phyloP scores from a whole-genome alignment of 2,329 filamentous ascomycete species.

The Monilinia vaccinii-corymbosi region DNA sequence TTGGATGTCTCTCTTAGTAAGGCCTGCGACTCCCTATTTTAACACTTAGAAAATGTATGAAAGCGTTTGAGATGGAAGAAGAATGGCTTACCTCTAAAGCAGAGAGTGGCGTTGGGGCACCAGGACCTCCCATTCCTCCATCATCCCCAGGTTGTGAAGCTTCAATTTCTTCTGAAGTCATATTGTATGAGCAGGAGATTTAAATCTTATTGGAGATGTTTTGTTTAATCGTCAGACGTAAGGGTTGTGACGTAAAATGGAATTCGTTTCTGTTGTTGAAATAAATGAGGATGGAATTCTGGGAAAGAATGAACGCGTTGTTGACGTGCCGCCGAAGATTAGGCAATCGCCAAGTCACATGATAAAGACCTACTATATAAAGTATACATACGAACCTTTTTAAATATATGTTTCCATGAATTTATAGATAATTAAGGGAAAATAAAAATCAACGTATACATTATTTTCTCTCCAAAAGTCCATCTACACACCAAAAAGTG shows the following conservation, averaged over 20 bases:
- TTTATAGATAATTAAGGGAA: no score
- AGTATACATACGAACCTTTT: no score
- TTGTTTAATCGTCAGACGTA: neutral
- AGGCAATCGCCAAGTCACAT: slow-evolving; percentile 8
- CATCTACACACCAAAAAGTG: no score
- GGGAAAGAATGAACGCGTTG: neutral
- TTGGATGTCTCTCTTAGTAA: slow-evolving; percentile 95
- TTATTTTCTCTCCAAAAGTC: no score
- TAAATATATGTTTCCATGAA: no score
- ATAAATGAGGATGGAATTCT: neutral
- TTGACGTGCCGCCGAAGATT: slow-evolving; percentile 6
- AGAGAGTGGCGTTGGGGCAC: slow-evolving; percentile 82
- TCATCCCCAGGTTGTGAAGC: slow-evolving; percentile 71
- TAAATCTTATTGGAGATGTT: neutral
- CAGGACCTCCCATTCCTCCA: slow-evolving; percentile 65
- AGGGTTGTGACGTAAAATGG: neutral
- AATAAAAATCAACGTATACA: no score
- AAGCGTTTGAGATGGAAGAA: neutral
- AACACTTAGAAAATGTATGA: neutral
- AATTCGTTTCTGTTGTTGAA: neutral
- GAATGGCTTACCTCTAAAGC: slow-evolving; percentile 63
- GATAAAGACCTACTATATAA: neutral
- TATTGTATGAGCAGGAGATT: slow-evolving; percentile 7
- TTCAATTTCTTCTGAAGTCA: slow-evolving; percentile 33
- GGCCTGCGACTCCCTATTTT: slow-evolving; percentile 69